Conservation (phyloP, 108 stramenopile genomes). For the Cyclotella cryptica region DNA sequence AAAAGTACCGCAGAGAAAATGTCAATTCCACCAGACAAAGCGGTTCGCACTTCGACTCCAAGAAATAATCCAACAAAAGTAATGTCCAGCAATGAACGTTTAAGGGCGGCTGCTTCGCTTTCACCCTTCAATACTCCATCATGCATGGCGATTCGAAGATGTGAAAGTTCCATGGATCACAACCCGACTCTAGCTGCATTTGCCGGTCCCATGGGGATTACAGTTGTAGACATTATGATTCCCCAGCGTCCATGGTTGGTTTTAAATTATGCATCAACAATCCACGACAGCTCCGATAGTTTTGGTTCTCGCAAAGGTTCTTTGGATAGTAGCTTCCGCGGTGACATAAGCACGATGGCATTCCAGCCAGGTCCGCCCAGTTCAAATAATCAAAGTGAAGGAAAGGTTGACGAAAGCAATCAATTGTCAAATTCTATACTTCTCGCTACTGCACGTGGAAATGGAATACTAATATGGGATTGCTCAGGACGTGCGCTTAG, state of each 20-base stretch:
- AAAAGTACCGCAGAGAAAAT: no score
- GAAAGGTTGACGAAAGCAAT: background rate
- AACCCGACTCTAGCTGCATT: constrained; percentile 32
- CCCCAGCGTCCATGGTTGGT: constrained; percentile 43
- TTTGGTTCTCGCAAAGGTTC: background rate
- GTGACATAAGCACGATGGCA: constrained; percentile 40
- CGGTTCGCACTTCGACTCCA: background rate
- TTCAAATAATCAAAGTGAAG: background rate
- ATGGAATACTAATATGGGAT: constrained; percentile 79
- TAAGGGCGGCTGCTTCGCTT: constrained; percentile 16
- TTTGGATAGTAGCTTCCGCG: background rate
- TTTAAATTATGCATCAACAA: constrained; percentile 33
- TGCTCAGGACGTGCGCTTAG: constrained; percentile 74
- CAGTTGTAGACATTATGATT: constrained; percentile 22
- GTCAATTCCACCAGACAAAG: constrained; percentile 28
- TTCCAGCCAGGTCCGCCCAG: constrained; percentile 30
- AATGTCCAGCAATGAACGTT: constrained; percentile 13
- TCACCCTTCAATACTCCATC: constrained; percentile 27
- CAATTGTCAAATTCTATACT: constrained; percentile 38
- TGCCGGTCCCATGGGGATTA: constrained; percentile 44
- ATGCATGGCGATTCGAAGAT: constrained; percentile 29
- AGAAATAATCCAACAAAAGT: background rate
- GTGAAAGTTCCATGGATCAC: background rate
- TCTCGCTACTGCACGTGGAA: constrained; percentile 75
- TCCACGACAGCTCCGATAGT: background rate